Evolutionary conservation across 2,329 filamentous ascomycete species (phyloP), one percentile per base, ranked within the genome.

Genomic region (Polychaeton citri): DNA sequence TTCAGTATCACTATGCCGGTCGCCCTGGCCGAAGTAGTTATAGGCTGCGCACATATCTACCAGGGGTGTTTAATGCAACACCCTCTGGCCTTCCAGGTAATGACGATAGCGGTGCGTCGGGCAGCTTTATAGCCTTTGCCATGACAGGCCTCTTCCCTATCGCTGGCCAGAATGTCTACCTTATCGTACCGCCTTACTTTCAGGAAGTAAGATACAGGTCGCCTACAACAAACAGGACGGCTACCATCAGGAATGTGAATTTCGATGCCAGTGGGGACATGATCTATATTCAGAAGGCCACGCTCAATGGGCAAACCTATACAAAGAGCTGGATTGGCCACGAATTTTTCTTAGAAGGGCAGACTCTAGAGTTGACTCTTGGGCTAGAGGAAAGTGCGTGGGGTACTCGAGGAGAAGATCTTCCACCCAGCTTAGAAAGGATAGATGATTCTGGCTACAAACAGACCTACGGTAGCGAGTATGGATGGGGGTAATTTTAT

Each of bases 111-210:
- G 64, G 63, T 13, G 60, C 64, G 4, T 65, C 66, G 62, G 64
- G 61, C 1, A 57, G 57, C 3, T 66, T 66, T 41, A 52, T 56
- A 1, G 53, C 62, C 4, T 55, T 66, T 39, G 51, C 55, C 7
- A 64, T 63, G 55, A 53, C 65, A 30, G 64, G 64, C 0, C 45
- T 64, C 2, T 66, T 66, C 33, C 64, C 64, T 0, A 65, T 63
- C 32, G 61, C 64, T 1, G 64, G 64, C 0, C 63, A 66, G 35
- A 58, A 66, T 39, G 61, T 68, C 10, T 67, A 66, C 36, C 55
- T 66, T 34, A 64, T 68, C 38, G 63, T 54, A 6, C 59, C 64
- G 7, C 63, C 64, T 0, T 66, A 64, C 47, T 66, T 66, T 44
- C 52, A 61, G 28, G 48, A 53, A 5, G 52, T 64, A 21, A 57